These are phyloP conservation scores for Carpinus fangiana DNA, from an alignment of 306 rosid genomes.

Conservation along the genomic window DNA sequence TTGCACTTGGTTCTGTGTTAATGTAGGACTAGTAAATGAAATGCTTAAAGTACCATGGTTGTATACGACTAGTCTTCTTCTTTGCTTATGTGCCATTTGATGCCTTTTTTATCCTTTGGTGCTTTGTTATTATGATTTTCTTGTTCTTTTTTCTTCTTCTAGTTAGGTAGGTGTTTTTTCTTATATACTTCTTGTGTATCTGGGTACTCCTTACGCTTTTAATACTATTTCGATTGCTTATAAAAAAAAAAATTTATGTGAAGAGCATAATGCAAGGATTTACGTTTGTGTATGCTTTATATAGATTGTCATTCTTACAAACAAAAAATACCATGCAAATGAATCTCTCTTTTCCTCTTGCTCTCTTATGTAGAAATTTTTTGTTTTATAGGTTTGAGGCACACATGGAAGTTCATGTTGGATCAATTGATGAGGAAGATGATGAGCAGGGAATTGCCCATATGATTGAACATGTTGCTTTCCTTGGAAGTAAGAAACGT, in stretches of 20 bases:
- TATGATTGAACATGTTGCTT: conserved; percentile 99
- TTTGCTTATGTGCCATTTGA: neutral
- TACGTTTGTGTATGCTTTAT: neutral
- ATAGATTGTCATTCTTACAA: neutral
- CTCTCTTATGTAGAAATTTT: conserved; percentile 17
- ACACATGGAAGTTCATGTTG: conserved; percentile 96
- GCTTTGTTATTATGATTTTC: no score
- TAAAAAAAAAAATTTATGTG: neutral
- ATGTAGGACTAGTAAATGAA: no score
- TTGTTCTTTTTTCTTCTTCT: no score
- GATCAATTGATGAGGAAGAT: conserved; percentile 94
- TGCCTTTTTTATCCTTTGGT: neutral
- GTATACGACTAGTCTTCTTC: neutral
- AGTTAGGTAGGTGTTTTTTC: no score
- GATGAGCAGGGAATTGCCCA: conserved; percentile 99
- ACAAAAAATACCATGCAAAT: neutral
- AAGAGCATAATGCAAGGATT: neutral
- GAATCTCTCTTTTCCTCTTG: neutral
- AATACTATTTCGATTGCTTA: no score
- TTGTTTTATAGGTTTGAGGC: conserved; percentile 88
- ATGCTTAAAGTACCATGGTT: no score
- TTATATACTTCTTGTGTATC: no score
- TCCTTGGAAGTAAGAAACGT: conserved; percentile 98
- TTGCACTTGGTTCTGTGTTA: no score
- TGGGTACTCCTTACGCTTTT: no score